Evolutionary conservation across 2,329 filamentous ascomycete species (phyloP).

Genomic region (Clonostachys chloroleuca): DNA sequence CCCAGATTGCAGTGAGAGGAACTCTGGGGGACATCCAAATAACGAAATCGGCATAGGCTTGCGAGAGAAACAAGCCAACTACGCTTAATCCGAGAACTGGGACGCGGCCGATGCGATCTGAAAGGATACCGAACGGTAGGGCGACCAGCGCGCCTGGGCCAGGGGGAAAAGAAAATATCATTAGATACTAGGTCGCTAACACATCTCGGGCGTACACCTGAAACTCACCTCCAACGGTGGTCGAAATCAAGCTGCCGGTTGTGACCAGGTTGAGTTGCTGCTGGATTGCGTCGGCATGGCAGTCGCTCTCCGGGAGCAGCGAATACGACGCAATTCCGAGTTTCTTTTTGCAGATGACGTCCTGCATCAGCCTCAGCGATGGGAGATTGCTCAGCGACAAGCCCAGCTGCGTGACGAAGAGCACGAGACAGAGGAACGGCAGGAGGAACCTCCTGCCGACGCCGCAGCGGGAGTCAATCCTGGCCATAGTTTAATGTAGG

Average conservation of each 20-base stretch:
- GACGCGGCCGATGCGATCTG: constrained; percentile 13
- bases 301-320: constrained; percentile 9
- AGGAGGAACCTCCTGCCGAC: constrained; percentile 5
- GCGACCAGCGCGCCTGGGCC: constrained; percentile 11
- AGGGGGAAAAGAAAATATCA: neutral
- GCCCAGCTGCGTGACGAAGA: constrained; percentile 15
- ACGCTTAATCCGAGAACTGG: constrained; percentile 14
- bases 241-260: constrained; percentile 11
- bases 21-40: constrained; percentile 9
- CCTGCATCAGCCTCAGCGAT: constrained; percentile 12
- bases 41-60: constrained; percentile 11
- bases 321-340: neutral
- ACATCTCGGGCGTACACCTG: neutral
- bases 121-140: constrained; percentile 11
- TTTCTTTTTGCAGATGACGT: constrained; percentile 13
- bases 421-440: constrained; percentile 10
- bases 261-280: constrained; percentile 11
- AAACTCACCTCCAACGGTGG: constrained; percentile 9
- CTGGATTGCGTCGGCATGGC: constrained; percentile 11
- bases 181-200: neutral
- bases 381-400: constrained; percentile 13
- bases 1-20: constrained; percentile 15
- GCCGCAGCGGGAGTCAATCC: neutral
- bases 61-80: constrained; percentile 12
- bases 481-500: neutral